Percentiles rank a stretch among this genome's conserved stretches.
Evolutionary conservation across 2,329 filamentous ascomycete species (phyloP).

Genomic region (Aaosphaeria arxii): DNA sequence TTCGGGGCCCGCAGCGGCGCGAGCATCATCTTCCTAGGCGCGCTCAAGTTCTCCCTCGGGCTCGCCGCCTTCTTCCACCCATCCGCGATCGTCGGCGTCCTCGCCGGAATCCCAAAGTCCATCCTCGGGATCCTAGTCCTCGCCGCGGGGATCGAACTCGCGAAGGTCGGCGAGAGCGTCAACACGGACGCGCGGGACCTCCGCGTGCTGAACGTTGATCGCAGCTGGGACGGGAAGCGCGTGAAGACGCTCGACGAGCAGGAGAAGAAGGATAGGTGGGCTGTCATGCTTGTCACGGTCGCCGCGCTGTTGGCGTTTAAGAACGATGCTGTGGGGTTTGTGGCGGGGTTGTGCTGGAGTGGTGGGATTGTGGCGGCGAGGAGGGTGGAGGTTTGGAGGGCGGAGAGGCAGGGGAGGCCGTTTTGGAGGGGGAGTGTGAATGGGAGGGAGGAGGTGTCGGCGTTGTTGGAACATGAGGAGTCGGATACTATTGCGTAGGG

Average conservation of each 20-base stretch:
- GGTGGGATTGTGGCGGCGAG: slow-evolving; percentile 54
- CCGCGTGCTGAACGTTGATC: slow-evolving; percentile 36
- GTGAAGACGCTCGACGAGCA: slow-evolving; percentile 59
- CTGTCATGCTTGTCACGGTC: slow-evolving; percentile 85
- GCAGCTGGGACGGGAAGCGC: slow-evolving; percentile 37
- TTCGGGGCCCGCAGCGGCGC: slow-evolving; percentile 89
- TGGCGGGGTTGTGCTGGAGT: slow-evolving; percentile 77
- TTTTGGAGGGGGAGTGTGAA: slow-evolving; percentile 24
- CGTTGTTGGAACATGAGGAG: slow-evolving; percentile 24
- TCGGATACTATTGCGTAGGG: slow-evolving; percentile 24
- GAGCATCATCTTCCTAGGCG: slow-evolving; percentile 75
- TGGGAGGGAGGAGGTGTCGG: slow-evolving; percentile 16
- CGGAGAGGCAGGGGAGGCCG: slow-evolving; percentile 8
- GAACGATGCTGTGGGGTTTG: slow-evolving; percentile 86
- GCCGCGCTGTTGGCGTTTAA: slow-evolving; percentile 79
- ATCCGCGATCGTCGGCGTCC: slow-evolving; percentile 66
- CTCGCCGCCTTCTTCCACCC: slow-evolving; percentile 61
- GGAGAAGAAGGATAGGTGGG: slow-evolving; percentile 75
- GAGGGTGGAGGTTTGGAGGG: slow-evolving; percentile 22
- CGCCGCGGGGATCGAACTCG: slow-evolving; percentile 82
- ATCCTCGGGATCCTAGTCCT: slow-evolving; percentile 86
- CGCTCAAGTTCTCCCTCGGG: slow-evolving; percentile 73
- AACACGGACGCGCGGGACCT: slow-evolving; percentile 69
- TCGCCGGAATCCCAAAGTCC: slow-evolving; percentile 70
- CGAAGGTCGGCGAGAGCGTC: slow-evolving; percentile 78